Evolutionary conservation across 2,329 filamentous ascomycete species (phyloP).

Genomic region (Daldinia sp.): DNA sequence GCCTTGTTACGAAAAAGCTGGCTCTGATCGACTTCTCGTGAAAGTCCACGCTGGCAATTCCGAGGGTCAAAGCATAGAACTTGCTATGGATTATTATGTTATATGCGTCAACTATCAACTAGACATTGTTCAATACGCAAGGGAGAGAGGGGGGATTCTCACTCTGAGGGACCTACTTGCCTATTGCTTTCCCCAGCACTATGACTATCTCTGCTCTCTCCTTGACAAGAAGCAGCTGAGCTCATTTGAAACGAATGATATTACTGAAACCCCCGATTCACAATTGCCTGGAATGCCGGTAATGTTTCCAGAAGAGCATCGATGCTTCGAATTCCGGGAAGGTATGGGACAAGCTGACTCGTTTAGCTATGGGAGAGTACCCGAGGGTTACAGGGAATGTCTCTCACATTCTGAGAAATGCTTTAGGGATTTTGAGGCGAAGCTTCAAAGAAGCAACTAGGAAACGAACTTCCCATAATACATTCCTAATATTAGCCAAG

Average conservation of each 20-base stretch:
- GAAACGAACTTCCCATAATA: background rate
- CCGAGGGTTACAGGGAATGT: constrained; percentile 8
- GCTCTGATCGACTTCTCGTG: constrained; percentile 15
- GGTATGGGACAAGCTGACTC: background rate
- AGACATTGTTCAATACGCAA: constrained; percentile 33
- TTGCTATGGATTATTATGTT: background rate
- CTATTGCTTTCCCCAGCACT: constrained; percentile 31
- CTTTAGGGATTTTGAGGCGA: constrained; percentile 26
- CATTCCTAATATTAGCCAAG: no score
- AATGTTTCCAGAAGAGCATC: constrained; percentile 21
- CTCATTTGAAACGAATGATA: background rate
- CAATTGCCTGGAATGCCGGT: background rate
- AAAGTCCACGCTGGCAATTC: background rate
- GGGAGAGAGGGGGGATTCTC: constrained; percentile 14
- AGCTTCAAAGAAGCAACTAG: background rate
- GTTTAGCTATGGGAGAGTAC: background rate
- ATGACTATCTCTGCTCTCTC: constrained; percentile 13
- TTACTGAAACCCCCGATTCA: background rate
- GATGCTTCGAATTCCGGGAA: background rate
- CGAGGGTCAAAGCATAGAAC: background rate
- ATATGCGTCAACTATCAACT: constrained; percentile 23
- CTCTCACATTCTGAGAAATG: constrained; percentile 23
- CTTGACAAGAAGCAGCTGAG: constrained; percentile 10
- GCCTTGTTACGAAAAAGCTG: constrained; percentile 21
- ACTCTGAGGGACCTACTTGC: constrained; percentile 25